These are phyloP conservation scores for Ustilago xerochloae DNA, from an alignment of 1,284 basidiomycete species.

Conservation along the genomic window DNA sequence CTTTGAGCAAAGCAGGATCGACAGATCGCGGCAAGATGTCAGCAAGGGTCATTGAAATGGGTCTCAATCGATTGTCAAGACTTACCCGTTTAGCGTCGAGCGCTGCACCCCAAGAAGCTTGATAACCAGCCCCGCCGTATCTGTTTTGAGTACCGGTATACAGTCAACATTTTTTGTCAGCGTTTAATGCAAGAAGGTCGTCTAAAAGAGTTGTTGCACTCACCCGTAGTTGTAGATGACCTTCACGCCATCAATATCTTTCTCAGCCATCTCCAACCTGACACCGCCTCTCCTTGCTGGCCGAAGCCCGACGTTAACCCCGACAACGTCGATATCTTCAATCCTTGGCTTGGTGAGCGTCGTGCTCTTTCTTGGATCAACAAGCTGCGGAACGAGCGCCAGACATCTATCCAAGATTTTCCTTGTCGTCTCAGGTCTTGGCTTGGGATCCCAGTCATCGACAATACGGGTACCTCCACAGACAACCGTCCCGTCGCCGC, in stretches of 20 bases:
- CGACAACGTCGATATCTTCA: conserved; percentile 47
- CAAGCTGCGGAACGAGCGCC: conserved; percentile 35
- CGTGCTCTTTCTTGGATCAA: conserved; percentile 6
- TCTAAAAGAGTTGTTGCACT: no score
- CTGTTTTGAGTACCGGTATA: no score
- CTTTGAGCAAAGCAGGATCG: neutral
- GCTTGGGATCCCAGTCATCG: conserved; percentile 37
- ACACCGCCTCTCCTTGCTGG: conserved; percentile 51
- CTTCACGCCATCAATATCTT: conserved; percentile 19
- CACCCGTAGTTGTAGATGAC: conserved; percentile 44
- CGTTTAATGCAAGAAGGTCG: no score
- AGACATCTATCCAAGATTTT: conserved; percentile 50
- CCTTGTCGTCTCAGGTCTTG: conserved; percentile 43
- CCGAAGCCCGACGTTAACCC: conserved; percentile 54
- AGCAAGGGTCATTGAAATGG: neutral
- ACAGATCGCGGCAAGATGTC: neutral
- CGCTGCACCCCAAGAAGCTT: conserved; percentile 60
- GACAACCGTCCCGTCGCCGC: conserved; percentile 56
- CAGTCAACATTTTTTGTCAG: no score
- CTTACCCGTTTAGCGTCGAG: conserved; percentile 40
- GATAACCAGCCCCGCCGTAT: conserved; percentile 56
- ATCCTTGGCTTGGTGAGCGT: conserved; percentile 8
- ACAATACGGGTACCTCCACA: conserved; percentile 58
- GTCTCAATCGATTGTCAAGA: neutral
- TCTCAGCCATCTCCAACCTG: conserved; percentile 34